A percentile compares a stretch with the other conserved stretches of the same genome.
Evolutionary conservation across 805 yeast species (phyloP).

Genomic region (Pichia rugopelliculosa): DNA sequence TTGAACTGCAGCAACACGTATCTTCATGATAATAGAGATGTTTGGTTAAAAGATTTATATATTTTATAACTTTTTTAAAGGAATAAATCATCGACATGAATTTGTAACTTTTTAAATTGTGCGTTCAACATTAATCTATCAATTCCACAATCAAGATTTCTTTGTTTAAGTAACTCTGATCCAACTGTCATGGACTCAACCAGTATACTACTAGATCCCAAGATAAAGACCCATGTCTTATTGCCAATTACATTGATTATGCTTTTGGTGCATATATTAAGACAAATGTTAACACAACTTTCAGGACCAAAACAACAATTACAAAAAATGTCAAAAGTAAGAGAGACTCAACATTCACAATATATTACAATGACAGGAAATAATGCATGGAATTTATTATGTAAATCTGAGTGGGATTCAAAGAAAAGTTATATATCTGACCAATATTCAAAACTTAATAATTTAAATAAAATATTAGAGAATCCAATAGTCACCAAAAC

Average conservation of each 20-base stretch:
- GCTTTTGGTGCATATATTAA: conserved; percentile 76
- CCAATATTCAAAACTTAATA: conserved; percentile 1
- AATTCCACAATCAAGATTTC: too few species aligned
- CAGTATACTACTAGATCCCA: conserved; percentile 68
- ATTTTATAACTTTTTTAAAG: neutral
- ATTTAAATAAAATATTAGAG: conserved; percentile 4
- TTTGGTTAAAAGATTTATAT: neutral
- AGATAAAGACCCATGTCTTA: conserved; percentile 81
- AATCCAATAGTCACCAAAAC: conserved; percentile 21
- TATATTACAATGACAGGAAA: conserved; percentile 27
- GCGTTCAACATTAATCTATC: too few species aligned
- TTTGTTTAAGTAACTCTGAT: too few species aligned
- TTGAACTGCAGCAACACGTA: conserved; percentile 61
- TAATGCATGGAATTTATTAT: conserved; percentile 3
- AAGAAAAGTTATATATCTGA: conserved; percentile 1
- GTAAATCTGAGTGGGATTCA: conserved; percentile 12
- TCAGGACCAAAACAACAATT: conserved; percentile 53
- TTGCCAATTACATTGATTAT: conserved; percentile 84
- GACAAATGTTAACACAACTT: conserved; percentile 59
- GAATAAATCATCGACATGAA: neutral
- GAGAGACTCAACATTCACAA: conserved; percentile 58
- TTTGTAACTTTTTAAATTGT: neutral
- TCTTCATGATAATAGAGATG: conserved; percentile 30
- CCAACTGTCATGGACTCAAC: conserved; percentile 31
- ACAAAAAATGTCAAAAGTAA: conserved; percentile 41